Conservation (phyloP, 352 stramenopile genomes). For the Phytophthora sp. region DNA sequence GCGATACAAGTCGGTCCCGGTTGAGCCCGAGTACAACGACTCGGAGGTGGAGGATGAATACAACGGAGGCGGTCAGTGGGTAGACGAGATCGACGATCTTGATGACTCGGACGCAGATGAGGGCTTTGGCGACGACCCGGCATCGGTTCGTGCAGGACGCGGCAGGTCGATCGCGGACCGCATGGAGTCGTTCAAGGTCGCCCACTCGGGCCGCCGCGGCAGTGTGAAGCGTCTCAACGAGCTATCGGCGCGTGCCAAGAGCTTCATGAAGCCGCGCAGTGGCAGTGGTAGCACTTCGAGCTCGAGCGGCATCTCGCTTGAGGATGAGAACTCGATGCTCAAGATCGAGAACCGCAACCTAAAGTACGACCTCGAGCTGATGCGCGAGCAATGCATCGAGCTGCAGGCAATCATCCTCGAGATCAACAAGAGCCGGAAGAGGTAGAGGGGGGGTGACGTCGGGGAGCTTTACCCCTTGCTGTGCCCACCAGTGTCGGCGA, state of each 20-base stretch:
- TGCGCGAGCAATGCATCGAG: conserved; percentile 90
- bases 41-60: conserved; percentile 49
- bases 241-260: conserved; percentile 71
- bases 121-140: conserved; percentile 54
- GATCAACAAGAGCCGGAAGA: conserved; percentile 91
- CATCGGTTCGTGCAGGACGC: conserved; percentile 33
- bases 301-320: conserved; percentile 70
- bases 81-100: conserved; percentile 47
- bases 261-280: conserved; percentile 70
- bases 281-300: conserved; percentile 70
- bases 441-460: conserved; percentile 44
- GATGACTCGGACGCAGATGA: conserved; percentile 59
- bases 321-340: conserved; percentile 89
- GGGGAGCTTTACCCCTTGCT: too few relatives aligned
- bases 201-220: conserved; percentile 46
- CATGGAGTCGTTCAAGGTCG: conserved; percentile 66
- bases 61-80: conserved; percentile 49
- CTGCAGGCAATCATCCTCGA: conserved; percentile 89
- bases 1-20: conserved; percentile 49
- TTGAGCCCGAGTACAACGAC: conserved; percentile 40
- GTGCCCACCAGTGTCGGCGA: conserved; percentile 1
- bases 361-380: conserved; percentile 88
- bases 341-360: conserved; percentile 90
- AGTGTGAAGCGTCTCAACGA: conserved; percentile 80
- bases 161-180: conserved; percentile 64